Percentiles rank a stretch among this genome's conserved stretches.
Evolutionary conservation across 1,284 basidiomycete genomes (phyloP).

Genomic region (Ganoderma resinaceum): DNA sequence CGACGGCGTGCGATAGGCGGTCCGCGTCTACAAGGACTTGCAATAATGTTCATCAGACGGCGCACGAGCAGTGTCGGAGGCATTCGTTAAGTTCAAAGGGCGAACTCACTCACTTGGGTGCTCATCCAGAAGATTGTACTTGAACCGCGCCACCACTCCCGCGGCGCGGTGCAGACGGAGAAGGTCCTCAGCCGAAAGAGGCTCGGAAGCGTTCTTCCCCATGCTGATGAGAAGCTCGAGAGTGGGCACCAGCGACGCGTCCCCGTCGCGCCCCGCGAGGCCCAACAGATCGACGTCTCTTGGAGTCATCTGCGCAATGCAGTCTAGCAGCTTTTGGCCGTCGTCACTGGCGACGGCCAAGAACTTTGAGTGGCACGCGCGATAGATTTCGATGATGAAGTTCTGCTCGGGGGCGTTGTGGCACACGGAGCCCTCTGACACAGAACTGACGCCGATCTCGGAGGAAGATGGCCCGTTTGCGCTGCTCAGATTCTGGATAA

Average conservation of each 20-base stretch:
- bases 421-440: no score
- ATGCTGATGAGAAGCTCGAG: neutral
- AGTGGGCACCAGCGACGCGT: neutral
- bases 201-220: neutral
- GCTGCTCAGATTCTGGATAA: neutral
- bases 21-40: neutral
- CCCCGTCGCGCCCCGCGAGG: no score
- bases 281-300: neutral
- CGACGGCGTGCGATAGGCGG: neutral
- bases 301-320: neutral
- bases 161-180: neutral
- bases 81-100: no score
- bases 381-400: neutral
- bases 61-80: neutral
- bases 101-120: neutral
- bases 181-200: neutral
- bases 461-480: no score
- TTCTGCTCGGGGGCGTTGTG: neutral
- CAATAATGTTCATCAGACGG: neutral
- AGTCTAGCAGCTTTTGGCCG: neutral
- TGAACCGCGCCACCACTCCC: neutral
- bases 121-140: neutral
- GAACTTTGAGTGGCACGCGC: neutral
- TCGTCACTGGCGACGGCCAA: neutral
- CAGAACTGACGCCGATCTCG: neutral